Conservation (phyloP, 768 basidiomycete species). For the Xerocomellus intermedius region DNA sequence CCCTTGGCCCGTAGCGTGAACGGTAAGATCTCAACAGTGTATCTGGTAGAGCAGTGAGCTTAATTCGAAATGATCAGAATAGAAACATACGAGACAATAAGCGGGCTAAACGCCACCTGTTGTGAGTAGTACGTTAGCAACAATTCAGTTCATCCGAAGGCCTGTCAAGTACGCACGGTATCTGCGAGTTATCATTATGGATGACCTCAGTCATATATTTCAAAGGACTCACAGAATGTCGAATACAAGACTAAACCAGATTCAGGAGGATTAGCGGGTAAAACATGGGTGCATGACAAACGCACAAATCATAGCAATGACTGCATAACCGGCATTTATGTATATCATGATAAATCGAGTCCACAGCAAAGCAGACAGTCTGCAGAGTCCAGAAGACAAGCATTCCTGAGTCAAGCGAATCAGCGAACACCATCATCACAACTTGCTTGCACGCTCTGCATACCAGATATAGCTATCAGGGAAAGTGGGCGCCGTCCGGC, state of each 20-base stretch:
- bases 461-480: conserved; percentile 44
- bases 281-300: background rate
- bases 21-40: conserved; percentile 42
- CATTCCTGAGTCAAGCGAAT: conserved; percentile 38
- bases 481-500: conserved; percentile 50
- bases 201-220: background rate
- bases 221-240: conserved; percentile 30
- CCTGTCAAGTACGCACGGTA: conserved; percentile 25
- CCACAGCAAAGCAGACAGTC: conserved; percentile 30
- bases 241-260: conserved; percentile 35
- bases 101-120: conserved; percentile 39
- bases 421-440: conserved; percentile 32
- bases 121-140: background rate
- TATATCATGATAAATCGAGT: conserved; percentile 28
- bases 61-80: background rate
- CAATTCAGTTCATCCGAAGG: background rate
- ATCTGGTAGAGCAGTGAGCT: conserved; percentile 13
- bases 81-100: conserved; percentile 31
- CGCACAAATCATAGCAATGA: conserved; percentile 46
- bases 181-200: conserved; percentile 13
- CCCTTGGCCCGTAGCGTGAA: conserved; percentile 40
- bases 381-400: conserved; percentile 38
- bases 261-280: background rate
- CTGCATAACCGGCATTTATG: conserved; percentile 37
- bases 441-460: conserved; percentile 11